Base-by-base conservation (phyloP, 1,139 yeast genomes). In the Kodamaea ohmeri region DNA sequence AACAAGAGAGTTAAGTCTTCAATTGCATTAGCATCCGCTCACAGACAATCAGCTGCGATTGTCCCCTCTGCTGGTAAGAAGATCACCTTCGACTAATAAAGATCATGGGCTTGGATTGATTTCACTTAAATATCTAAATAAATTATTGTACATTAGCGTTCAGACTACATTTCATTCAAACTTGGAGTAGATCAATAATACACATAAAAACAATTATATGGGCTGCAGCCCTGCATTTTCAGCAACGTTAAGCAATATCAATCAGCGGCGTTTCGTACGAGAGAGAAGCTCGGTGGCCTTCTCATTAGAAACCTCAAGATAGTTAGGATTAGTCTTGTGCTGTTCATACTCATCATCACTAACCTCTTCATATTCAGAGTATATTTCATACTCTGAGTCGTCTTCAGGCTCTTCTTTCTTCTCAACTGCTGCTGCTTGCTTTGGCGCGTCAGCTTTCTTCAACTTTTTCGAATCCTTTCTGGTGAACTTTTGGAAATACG, bases 41-140 rank as follows among this genome's bases (percentile, higher is more conserved):
- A 80, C 63, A 78, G 98, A 64, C 96, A 83, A 4, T 84, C 88
- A 55, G 88, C 88, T 16, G 92, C 95, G 4, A 87, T 92, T 54
- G 95, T 88, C 25, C 80, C 87, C 35, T 84, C 96, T 0, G 71
- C 82, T n/a, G 98, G 97, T 59, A 90, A 87, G 65, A 92, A 89
- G 61, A 72, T 74, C 37, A 83, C 80, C 4, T 90, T 90, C 40
- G 76, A 69, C 47, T 71, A 56, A 16, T 25, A n/a, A n/a, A n/a
- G n/a, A n/a, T n/a, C n/a, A n/a, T n/a, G n/a, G n/a, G n/a, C n/a
- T n/a, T n/a, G 6, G 8, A 8, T 6, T 12, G 17, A 25, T 9
- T 13, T 9, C 4, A 25, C 13, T 5, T 13, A 5, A 5, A 25
- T 6, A 9, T 24, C n/a, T 24, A 9, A 24, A 6, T 24, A 24